Evolutionary conservation across 805 yeast genomes (phyloP), one percentile per base, ranked within the genome.

Genomic region (Metschnikowia anglica): DNA sequence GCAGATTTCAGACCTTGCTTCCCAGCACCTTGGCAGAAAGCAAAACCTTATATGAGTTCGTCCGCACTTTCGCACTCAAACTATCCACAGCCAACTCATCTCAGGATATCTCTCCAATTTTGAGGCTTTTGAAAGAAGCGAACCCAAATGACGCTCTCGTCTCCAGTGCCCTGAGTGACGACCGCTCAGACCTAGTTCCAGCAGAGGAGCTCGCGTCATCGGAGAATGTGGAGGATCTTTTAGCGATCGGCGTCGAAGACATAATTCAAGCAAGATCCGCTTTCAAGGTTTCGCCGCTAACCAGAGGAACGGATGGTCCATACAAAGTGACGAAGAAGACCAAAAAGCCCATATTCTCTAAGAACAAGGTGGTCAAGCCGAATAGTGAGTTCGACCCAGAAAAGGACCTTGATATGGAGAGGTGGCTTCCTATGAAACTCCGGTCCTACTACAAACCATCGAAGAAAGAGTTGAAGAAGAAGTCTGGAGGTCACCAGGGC

Each of bases 341-440:
- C 13, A 54, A 50, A 23, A 58, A 53, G 38, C 50, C 52, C 16
- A 38, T 31, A 36, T 53, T 53, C 28, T 53, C 57, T 11, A 36
- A 44, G 37, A 28, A 26, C 26, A 53, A 53, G 49, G 29, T 44
- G 12, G n/a, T 45, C 32, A 46, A 42, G 44, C 46, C 52, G 4
- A 49, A 24, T 12, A 17, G 31, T 23, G 44, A 45, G 29, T 51
- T 53, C 28, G 34, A 49, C 21, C 41, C 49, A 1, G 43, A 41
- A 20, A 47, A 44, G 31, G 45, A 53, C 53, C 52, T 77, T 49
- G 65, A 81, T 63, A 37, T 57, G 50, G 97, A 90, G 63, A 83
- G 97, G 66, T 90, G 98, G 98, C 63, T 91, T 38, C 95, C 97
- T 17, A 55, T 85, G 74, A 85, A 81, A 59, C 95, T 90, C 59